Base-by-base conservation (phyloP, 495 filamentous ascomycete species). In the Penicillium crystallinum region DNA sequence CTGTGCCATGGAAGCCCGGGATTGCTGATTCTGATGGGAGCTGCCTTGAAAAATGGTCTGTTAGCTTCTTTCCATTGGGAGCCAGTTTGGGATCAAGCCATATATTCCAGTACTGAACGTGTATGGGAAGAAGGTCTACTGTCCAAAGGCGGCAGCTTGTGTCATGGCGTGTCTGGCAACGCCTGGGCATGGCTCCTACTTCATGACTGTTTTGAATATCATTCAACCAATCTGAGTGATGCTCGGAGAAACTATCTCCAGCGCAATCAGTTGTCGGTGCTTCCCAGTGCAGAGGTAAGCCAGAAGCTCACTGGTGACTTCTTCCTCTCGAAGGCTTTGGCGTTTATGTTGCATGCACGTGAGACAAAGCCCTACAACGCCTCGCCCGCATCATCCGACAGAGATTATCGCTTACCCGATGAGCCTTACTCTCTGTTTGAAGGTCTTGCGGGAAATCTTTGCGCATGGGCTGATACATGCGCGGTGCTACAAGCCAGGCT, bases 101-200 rank as follows among this genome's bases (percentile, higher is more conserved):
- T 69, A 17, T 57, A 60, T 31, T 45, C 67, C 17, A 67, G 63
- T 9, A 67, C 64, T n/a, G 55, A 73, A 22, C 64, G 67, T n/a
- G 58, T 73, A 8, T 78, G 76, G 76, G 63, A 73, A 46, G 67
- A 79, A 61, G 74, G 75, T 0, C 57, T 78, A 0, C 61, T 78
- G 5, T 68, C 64, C n/a, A 77, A 78, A 49, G 76, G 76, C 18
- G 72, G 72, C 0, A 66, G 72, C 39, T 39, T 78, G 6, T 78
- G 76, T 47, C 76, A 79, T 48, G 76, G 74, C 0, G 66, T 77
- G 37, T 53, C 73, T 0, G 75, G 76, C 15, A 78, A 79, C 47
- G 69, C 64, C 30, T 75, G 67, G 69, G 58, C 71, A 6, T 58
- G 71, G 54, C 54, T 78, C 0, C 40, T 68, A 6, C 50, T 74